These are phyloP conservation scores for Colletotrichum scovillei DNA, from an alignment of 2,329 filamentous ascomycete species.

Conservation along the genomic window DNA sequence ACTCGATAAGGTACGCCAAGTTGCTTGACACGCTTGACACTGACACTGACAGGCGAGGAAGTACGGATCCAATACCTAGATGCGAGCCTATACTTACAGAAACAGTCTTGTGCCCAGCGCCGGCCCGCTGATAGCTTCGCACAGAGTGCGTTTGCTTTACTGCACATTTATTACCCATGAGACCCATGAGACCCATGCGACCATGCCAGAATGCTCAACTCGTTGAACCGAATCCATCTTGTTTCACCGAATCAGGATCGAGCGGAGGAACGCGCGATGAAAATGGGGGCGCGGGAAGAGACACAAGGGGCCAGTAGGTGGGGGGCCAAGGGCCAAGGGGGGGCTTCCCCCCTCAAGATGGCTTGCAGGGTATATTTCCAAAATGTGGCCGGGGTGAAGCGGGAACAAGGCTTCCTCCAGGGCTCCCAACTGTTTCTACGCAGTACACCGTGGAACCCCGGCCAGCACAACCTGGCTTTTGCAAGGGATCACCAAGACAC, in stretches of 20 bases:
- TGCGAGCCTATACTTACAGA: neutral
- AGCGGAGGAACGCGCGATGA: slow-evolving; percentile 23
- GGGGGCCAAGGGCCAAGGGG: neutral
- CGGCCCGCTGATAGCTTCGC: neutral
- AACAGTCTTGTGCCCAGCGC: neutral
- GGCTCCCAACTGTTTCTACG: slow-evolving; percentile 21
- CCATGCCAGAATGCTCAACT: slow-evolving; percentile 3
- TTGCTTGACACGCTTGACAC: neutral
- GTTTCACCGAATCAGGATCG: slow-evolving; percentile 27
- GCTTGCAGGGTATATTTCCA: slow-evolving; percentile 15
- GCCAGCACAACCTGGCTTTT: neutral
- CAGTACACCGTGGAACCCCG: neutral
- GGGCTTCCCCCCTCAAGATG: slow-evolving; percentile 3
- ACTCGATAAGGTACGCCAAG: neutral
- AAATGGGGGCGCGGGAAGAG: slow-evolving; percentile 27
- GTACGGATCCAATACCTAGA: neutral
- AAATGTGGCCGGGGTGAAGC: neutral
- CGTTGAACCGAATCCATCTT: slow-evolving; percentile 2
- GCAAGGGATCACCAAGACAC: slow-evolving; percentile 21
- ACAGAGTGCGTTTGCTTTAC: neutral
- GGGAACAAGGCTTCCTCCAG: slow-evolving; percentile 1
- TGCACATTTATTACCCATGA: neutral
- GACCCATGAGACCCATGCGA: slow-evolving; percentile 10
- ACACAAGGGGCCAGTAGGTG: neutral
- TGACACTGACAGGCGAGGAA: neutral